Conservation (phyloP, 2,329 filamentous ascomycete genomes). For the Capronia epimyces region DNA sequence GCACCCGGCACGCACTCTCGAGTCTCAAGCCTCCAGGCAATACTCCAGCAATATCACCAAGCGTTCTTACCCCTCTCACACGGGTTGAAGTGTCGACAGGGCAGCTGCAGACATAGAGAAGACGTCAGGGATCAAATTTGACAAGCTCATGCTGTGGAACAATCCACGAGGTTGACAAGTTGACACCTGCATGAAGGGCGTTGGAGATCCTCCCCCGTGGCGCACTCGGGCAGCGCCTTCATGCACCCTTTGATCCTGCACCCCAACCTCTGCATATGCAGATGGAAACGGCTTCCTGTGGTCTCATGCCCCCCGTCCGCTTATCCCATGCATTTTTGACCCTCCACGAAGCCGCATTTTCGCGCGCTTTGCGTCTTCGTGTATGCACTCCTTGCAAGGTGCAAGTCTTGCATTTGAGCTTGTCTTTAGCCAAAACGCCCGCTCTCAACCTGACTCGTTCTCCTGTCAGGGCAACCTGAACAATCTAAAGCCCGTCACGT, state of each 20-base stretch:
- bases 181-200: slow-evolving; percentile 5
- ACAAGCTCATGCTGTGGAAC: background rate
- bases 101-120: background rate
- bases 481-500: background rate
- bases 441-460: slow-evolving; percentile 1
- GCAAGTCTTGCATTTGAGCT: slow-evolving; percentile 3
- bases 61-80: background rate
- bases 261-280: slow-evolving; percentile 1
- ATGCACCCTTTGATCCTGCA: slow-evolving; percentile 2
- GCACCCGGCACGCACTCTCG: background rate
- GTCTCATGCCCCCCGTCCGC: background rate
- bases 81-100: background rate
- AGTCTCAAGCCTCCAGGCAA: too few species aligned
- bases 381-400: background rate
- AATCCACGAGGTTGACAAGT: slow-evolving; percentile 1
- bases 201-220: slow-evolving; percentile 7
- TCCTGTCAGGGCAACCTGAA: slow-evolving; percentile 10
- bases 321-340: slow-evolving; percentile 4
- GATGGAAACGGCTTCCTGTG: slow-evolving; percentile 3
- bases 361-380: slow-evolving; percentile 3
- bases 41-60: background rate
- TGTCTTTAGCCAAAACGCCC: slow-evolving; percentile 1
- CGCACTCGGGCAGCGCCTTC: background rate
- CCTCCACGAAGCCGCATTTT: slow-evolving; percentile 7
- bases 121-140: background rate